These are phyloP conservation scores for Hypericum perforatum DNA, from an alignment of 345 rosid genomes.

Conservation along the genomic window DNA sequence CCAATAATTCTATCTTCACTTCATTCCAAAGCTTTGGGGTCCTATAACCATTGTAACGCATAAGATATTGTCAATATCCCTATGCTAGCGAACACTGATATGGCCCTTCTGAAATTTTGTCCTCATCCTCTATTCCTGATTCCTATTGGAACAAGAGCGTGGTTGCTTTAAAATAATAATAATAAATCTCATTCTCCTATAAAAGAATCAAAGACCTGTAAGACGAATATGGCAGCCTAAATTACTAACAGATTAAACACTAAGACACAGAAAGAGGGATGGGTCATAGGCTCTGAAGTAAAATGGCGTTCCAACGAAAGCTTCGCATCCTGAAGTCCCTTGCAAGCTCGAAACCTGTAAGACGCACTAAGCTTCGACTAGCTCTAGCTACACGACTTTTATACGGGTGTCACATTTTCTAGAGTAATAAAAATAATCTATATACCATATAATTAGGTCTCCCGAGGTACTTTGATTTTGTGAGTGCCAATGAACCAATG, in stretches of 20 bases:
- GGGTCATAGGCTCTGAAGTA: constrained; percentile 40
- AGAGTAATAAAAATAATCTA: not conserved
- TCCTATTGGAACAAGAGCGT: too few species aligned
- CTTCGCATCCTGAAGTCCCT: constrained; percentile 35
- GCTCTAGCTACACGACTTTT: too few species aligned
- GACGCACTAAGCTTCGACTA: not conserved
- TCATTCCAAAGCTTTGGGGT: too few species aligned
- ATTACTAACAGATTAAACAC: constrained; percentile 4
- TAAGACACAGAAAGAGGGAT: constrained; percentile 15
- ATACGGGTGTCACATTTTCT: not conserved
- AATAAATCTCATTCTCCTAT: too few species aligned
- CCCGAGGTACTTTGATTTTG: not conserved
- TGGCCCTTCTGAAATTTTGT: too few species aligned
- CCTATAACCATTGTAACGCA: too few species aligned
- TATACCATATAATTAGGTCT: not conserved
- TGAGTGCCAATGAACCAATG: not conserved
- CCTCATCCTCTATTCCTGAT: too few species aligned
- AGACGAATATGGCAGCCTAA: constrained; percentile 10
- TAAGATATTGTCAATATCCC: too few species aligned
- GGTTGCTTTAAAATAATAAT: too few species aligned
- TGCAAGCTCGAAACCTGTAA: constrained; percentile 45
- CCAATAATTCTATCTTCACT: too few species aligned
- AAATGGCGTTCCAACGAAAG: constrained; percentile 33
- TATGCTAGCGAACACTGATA: too few species aligned
- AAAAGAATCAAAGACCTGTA: constrained; percentile 13